Evolutionary conservation across 2,329 filamentous ascomycete species (phyloP).

Genomic region (Thelonectria blattea): DNA sequence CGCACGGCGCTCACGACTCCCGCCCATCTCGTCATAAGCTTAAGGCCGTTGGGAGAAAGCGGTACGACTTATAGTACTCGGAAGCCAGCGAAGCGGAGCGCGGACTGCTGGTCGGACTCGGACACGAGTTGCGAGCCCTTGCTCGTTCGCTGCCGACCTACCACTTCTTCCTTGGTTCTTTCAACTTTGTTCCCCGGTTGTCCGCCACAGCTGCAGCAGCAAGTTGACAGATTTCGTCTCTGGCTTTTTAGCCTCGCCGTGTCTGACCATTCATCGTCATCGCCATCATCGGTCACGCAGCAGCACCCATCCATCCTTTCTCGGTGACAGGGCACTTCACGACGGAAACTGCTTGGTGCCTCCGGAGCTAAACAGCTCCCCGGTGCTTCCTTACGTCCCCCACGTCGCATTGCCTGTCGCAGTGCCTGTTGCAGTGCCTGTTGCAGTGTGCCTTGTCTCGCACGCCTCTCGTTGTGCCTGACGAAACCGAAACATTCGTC

Average conservation of each 20-base stretch:
- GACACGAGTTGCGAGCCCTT: not conserved
- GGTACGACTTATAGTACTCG: constrained; percentile 4
- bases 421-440: not conserved
- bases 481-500: not conserved
- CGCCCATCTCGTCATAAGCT: not conserved
- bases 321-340: not conserved
- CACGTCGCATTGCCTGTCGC: not conserved
- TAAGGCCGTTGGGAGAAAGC: not conserved
- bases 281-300: not conserved
- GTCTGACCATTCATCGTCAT: constrained; percentile 2
- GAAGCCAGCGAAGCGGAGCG: constrained; percentile 1
- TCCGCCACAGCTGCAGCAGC: not conserved
- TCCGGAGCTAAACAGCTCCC: not conserved
- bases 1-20: constrained; percentile 2
- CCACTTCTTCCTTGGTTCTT: not conserved
- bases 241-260: too few relatives aligned
- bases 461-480: not conserved
- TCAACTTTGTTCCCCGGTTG: constrained; percentile 1
- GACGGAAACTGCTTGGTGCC: too few relatives aligned
- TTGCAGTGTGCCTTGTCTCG: too few relatives aligned
- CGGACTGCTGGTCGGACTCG: constrained; percentile 7
- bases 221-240: not conserved
- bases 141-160: not conserved
- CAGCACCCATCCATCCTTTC: not conserved
- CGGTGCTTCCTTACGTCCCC: not conserved